Conservation (phyloP, 139 green algal genomes). For the Bryopsis sp. region DNA sequence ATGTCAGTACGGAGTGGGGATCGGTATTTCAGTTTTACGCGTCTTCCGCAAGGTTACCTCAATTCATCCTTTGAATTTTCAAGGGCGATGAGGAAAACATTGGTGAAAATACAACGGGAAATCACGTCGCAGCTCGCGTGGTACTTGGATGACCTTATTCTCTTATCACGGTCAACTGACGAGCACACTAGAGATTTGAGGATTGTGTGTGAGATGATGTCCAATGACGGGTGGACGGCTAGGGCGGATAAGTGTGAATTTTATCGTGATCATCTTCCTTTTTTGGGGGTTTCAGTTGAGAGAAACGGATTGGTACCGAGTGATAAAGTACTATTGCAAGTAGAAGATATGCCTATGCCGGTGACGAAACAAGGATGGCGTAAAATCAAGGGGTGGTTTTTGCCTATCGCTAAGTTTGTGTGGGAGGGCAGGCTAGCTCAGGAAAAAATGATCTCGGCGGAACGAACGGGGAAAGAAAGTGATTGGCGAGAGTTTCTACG, state of each 20-base stretch:
- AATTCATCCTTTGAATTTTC: slow-evolving; percentile 14
- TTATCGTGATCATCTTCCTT: background rate
- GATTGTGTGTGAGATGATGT: background rate
- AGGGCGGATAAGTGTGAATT: background rate
- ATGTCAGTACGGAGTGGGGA: background rate
- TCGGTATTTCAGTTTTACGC: slow-evolving; percentile 8
- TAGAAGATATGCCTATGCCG: background rate
- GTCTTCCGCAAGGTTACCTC: slow-evolving; percentile 4
- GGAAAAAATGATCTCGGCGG: background rate
- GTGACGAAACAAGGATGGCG: background rate
- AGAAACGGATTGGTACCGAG: background rate
- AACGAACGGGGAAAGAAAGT: background rate
- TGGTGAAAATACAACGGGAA: background rate
- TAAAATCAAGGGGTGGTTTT: slow-evolving; percentile 4
- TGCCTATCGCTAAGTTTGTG: background rate
- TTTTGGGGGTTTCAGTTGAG: background rate
- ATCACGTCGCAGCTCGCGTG: background rate
- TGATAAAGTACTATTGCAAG: background rate
- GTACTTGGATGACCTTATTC: slow-evolving; percentile 7
- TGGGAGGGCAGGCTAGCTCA: background rate
- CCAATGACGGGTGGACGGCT: background rate
- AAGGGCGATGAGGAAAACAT: background rate
- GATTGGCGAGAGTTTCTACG: background rate
- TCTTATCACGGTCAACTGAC: background rate
- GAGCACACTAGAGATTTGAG: background rate